These are phyloP conservation scores for Parsonsia alboflavescens DNA, from an alignment of 257 asterid species.

Conservation along the genomic window DNA sequence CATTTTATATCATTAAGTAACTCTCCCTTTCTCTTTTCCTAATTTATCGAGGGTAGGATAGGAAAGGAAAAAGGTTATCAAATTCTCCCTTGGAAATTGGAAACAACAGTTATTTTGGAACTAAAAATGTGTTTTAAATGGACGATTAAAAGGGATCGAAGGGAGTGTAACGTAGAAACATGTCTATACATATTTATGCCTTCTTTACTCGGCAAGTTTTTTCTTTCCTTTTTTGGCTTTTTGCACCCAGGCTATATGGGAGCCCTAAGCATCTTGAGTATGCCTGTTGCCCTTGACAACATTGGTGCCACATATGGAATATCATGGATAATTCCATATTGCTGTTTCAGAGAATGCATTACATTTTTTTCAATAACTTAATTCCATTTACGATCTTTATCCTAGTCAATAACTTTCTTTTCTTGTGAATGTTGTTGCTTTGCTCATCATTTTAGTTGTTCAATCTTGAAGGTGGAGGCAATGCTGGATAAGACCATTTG, in stretches of 20 bases:
- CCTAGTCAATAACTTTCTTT: neutral
- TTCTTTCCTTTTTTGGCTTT: neutral
- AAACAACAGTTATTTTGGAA: too few relatives aligned
- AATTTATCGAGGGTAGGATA: too few relatives aligned
- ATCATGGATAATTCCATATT: neutral
- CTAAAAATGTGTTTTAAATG: too few relatives aligned
- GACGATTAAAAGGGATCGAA: neutral
- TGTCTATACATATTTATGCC: neutral
- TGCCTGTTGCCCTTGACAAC: neutral
- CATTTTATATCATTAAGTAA: too few relatives aligned
- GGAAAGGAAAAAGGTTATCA: too few relatives aligned
- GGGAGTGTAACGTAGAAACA: neutral
- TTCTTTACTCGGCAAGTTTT: neutral
- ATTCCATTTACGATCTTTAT: neutral
- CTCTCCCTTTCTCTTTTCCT: too few relatives aligned
- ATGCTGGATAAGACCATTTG: conserved; percentile 97
- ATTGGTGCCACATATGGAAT: neutral
- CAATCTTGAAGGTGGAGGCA: conserved; percentile 71
- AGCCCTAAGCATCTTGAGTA: neutral
- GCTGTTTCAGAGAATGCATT: neutral
- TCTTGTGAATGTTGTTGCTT: neutral
- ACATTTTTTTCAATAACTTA: neutral
- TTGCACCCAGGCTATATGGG: neutral
- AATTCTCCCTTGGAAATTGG: too few relatives aligned
- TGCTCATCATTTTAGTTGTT: neutral